Base-by-base conservation (phyloP, 2,329 filamentous ascomycete genomes). In the Biscogniauxia marginata region DNA sequence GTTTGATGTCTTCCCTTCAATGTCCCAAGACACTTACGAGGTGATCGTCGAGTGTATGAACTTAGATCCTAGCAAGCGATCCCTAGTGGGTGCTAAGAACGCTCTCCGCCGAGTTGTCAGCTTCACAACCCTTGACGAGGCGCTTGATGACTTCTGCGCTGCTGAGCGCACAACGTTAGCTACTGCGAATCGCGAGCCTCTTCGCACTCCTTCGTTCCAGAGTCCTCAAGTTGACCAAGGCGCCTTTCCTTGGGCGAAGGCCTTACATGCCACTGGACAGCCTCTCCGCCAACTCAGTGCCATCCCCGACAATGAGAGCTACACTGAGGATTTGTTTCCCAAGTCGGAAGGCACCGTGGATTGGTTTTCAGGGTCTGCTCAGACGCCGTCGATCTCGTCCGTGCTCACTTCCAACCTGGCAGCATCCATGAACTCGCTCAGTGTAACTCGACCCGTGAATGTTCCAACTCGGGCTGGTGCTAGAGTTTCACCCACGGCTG, bases 11-110 rank as follows among this genome's bases (percentile, higher is more conserved):
- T 99, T 99, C 74, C 93, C 95, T 43, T 93, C 90, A 74, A 96
- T 99, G 93, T 98, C 93, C 50, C 91, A 96, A 73, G 95, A 99
- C 74, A 97, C 95, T 0, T 99, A 90, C 69, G 92, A 97, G 74
- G 91, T 99, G 64, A 86, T 99, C 74, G 86, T 88, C 52, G 84
- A 96, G 75, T 96, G 91, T 73, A 85, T 99, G 84, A 91, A 91
- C 67, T 77, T 99, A 65, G 93, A 99, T 70, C 95, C 95, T 9
- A 84, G 83, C 73, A 96, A 92, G 80, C 89, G 95, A 54, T 96
- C 93, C 30, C 79, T 99, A 49, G 78, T 83, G 25, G 90, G 85
- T 58, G 86, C 91, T 58, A 90, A 90, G 64, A 84, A 91, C 51
- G 90, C 90, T 52, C 84, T 99, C 30, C 76, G 86, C 61, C 88